Evolutionary conservation across 2,329 filamentous ascomycete species (phyloP).

Genomic region (Drechslerella stenobrocha): DNA sequence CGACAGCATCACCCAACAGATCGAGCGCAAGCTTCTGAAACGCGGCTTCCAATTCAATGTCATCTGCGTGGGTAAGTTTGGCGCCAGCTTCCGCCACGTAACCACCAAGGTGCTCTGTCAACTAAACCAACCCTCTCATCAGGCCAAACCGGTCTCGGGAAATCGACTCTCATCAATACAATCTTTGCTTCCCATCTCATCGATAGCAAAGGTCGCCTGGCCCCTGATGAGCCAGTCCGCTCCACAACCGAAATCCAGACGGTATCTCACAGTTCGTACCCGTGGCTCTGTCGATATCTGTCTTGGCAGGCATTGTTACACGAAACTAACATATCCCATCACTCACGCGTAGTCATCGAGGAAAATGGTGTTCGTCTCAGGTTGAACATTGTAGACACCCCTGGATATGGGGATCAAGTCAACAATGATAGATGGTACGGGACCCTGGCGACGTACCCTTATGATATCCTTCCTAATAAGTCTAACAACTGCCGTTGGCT

Average conservation of each 20-base stretch:
- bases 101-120: neutral
- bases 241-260: constrained; percentile 97
- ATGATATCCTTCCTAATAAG: constrained; percentile 31
- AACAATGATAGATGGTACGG: constrained; percentile 93
- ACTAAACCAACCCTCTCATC: constrained; percentile 25
- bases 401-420: constrained; percentile 96
- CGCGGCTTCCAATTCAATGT: constrained; percentile 99
- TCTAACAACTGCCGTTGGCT: constrained; percentile 9
- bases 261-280: constrained; percentile 74
- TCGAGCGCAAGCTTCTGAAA: constrained; percentile 99
- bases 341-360: constrained; percentile 71
- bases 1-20: constrained; percentile 99
- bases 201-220: constrained; percentile 94
- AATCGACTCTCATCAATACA: constrained; percentile 99
- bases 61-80: constrained; percentile 90
- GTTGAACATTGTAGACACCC: constrained; percentile 98
- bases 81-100: constrained; percentile 3
- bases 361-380: constrained; percentile 97
- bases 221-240: constrained; percentile 88
- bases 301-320: neutral
- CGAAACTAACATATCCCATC: neutral
- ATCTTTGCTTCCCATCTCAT: constrained; percentile 99
- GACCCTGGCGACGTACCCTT: neutral
- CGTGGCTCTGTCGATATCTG: neutral
- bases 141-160: constrained; percentile 98